These are phyloP conservation scores for Fusarium luffae DNA, from an alignment of 2,329 filamentous ascomycete species.

Conservation along the genomic window DNA sequence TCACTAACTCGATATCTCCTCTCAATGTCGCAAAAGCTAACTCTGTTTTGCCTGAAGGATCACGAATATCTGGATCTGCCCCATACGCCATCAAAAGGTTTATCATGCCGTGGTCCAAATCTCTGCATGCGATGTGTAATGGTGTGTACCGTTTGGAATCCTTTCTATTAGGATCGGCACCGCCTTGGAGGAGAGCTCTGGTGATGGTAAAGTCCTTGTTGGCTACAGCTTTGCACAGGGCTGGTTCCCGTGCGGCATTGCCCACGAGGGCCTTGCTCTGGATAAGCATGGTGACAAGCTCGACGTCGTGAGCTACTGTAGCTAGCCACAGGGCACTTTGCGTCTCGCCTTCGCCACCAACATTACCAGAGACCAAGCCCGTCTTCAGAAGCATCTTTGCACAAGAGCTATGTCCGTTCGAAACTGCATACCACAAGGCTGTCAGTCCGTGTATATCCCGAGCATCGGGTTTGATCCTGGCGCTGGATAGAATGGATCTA, in stretches of 20 bases:
- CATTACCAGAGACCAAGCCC: neutral
- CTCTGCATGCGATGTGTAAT: neutral
- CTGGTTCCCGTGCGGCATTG: too few relatives aligned
- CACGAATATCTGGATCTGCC: neutral
- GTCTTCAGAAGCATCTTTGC: neutral
- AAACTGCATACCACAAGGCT: neutral
- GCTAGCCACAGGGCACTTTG: neutral
- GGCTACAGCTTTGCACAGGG: neutral
- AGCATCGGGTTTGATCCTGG: neutral
- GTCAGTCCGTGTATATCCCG: fast-evolving
- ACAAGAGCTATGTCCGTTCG: fast-evolving
- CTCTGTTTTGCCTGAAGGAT: neutral
- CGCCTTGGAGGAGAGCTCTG: fast-evolving
- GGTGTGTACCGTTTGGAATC: neutral
- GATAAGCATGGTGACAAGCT: neutral
- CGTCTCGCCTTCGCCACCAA: fast-evolving
- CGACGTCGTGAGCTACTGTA: fast-evolving
- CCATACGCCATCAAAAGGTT: neutral
- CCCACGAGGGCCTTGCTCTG: neutral
- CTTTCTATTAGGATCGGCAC: neutral
- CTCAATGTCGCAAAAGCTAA: neutral
- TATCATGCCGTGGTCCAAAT: neutral
- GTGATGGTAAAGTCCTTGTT: fast-evolving
- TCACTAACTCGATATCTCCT: neutral
- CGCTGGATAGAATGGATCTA: neutral